A percentile compares a stretch with the other conserved stretches of the same genome.
phyloP scores from a whole-genome alignment of 2,329 filamentous ascomycete genomes.

The Fusarium lyarnte region DNA sequence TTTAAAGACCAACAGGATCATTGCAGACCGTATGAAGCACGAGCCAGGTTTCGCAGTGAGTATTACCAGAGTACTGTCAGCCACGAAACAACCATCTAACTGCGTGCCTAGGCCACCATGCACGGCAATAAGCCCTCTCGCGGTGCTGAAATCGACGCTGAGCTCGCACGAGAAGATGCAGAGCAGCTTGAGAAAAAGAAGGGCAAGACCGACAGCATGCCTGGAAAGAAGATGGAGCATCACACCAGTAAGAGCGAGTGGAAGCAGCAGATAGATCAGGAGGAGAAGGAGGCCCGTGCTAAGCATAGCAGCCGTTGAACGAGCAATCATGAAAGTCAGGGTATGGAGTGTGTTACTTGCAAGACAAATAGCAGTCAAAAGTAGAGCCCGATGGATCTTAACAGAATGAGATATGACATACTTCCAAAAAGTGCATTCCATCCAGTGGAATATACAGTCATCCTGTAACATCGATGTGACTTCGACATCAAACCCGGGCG shows the following conservation, averaged over 20 bases:
- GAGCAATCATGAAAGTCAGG: not conserved
- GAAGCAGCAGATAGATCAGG: not conserved
- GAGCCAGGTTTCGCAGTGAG: conserved; percentile 26
- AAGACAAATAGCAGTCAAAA: not conserved
- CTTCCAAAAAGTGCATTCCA: too few species aligned
- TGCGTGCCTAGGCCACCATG: conserved; percentile 6
- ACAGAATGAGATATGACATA: too few species aligned
- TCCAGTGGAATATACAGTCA: too few species aligned
- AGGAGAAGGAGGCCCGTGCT: not conserved
- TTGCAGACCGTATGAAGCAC: conserved; percentile 24
- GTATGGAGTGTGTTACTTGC: not conserved
- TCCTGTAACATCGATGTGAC: too few species aligned
- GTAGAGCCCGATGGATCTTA: not conserved
- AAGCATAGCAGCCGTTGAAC: not conserved
- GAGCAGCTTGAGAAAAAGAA: conserved; percentile 18
- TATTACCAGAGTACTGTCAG: fast-evolving
- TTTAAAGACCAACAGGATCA: not conserved
- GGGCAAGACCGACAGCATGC: conserved; percentile 9
- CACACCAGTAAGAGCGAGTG: not conserved
- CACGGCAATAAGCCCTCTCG: conserved; percentile 25
- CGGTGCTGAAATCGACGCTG: conserved; percentile 17
- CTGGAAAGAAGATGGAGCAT: conserved; percentile 5
- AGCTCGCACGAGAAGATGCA: conserved; percentile 20
- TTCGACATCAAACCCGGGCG: too few species aligned
- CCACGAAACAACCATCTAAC: not conserved